A percentile compares a stretch with the other conserved stretches of the same genome.
phyloP scores from a whole-genome alignment of 192 early-diverging fungal species.

The Mortierella antarctica region DNA sequence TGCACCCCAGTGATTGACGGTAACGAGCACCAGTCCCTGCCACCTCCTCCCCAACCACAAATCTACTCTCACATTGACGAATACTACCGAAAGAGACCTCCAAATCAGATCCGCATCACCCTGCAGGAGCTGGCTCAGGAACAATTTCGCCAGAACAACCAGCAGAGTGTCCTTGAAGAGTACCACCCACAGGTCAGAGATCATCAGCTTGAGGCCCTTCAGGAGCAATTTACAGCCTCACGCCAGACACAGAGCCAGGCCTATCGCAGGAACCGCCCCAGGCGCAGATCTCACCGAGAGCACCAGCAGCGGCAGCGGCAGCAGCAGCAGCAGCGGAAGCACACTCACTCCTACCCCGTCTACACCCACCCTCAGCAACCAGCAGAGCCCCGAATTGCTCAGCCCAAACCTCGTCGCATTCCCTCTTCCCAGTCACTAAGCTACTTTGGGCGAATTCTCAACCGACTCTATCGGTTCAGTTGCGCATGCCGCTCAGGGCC shows the following conservation, averaged over 20 bases:
- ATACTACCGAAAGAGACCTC: neutral
- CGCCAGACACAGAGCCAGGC: neutral
- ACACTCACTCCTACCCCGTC: neutral
- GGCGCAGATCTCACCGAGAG: neutral
- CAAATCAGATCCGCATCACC: neutral
- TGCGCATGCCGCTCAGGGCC: conserved; percentile 3
- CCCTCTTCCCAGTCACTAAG: conserved; percentile 4
- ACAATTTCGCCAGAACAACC: conserved; percentile 18
- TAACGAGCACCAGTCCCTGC: neutral
- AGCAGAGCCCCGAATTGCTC: neutral
- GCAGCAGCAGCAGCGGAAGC: neutral
- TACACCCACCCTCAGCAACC: neutral
- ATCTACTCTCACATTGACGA: neutral
- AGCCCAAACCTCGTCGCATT: neutral
- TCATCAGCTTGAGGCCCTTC: neutral
- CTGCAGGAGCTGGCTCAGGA: conserved; percentile 15
- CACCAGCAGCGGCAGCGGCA: neutral
- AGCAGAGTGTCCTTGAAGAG: neutral
- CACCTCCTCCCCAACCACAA: neutral
- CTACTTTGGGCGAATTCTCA: conserved; percentile 11
- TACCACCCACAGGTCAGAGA: neutral
- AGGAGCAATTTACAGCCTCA: neutral
- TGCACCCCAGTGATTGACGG: neutral
- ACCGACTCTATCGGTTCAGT: conserved; percentile 13
- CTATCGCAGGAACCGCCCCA: neutral